phyloP scores from a whole-genome alignment of 192 early-diverging fungal species.

The Phycomyces blakesleeanus region DNA sequence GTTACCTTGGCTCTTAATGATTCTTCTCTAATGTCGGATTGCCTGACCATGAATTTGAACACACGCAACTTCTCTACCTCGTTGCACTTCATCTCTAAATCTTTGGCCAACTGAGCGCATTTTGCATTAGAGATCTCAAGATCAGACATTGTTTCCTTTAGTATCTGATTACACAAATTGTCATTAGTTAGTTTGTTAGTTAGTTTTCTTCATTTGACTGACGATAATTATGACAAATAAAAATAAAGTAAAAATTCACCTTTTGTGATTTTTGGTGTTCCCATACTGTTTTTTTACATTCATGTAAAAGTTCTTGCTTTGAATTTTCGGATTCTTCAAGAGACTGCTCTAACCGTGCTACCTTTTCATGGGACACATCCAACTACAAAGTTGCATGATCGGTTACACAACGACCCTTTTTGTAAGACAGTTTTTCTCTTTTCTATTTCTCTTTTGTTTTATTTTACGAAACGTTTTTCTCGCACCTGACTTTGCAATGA shows the following conservation, averaged over 20 bases:
- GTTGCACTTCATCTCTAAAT: slow-evolving; percentile 22
- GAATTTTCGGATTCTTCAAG: slow-evolving; percentile 28
- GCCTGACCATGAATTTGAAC: slow-evolving; percentile 26
- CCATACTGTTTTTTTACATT: slow-evolving; percentile 25
- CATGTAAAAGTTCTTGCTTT: slow-evolving; percentile 22
- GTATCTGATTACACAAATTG: slow-evolving; percentile 12
- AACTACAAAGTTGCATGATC: slow-evolving; percentile 14
- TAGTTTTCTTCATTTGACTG: neutral
- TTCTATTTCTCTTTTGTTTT: no score
- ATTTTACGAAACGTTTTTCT: neutral
- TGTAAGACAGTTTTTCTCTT: neutral
- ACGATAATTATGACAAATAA: no score
- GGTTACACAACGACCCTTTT: slow-evolving; percentile 14
- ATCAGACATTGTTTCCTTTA: slow-evolving; percentile 23
- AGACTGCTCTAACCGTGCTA: slow-evolving; percentile 16
- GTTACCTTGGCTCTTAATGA: slow-evolving; percentile 23
- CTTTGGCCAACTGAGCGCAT: slow-evolving; percentile 20
- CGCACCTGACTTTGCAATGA: slow-evolving; percentile 35
- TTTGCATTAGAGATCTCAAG: slow-evolving; percentile 22
- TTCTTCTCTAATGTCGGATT: slow-evolving; percentile 24
- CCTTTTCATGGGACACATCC: slow-evolving; percentile 14
- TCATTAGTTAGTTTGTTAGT: no score
- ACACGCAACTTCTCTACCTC: slow-evolving; percentile 32
- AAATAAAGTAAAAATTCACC: neutral
- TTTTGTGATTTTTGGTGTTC: slow-evolving; percentile 35